Evolutionary conservation across 768 basidiomycete genomes (phyloP), one percentile per base, ranked within the genome.

Genomic region (Rhodotorula graminis): DNA sequence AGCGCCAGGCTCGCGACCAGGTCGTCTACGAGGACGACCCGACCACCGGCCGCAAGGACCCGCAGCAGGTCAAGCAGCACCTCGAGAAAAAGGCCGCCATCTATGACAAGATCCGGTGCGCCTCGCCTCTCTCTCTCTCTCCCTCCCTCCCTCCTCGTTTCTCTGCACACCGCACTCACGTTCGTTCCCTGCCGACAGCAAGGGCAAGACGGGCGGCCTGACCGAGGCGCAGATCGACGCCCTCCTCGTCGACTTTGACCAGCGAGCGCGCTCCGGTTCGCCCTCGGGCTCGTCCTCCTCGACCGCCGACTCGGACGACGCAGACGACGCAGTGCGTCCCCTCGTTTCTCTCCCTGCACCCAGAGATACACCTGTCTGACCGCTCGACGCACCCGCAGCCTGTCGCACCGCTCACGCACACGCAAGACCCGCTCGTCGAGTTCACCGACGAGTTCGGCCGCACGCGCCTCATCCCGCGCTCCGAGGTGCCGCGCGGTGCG

Each of bases 221-320:
- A 72, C 59, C 25, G 71, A 73, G 29, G 77, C 65, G 21, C 77
- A 79, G 55, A 76, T 72, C n/a, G 72, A 65, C 27, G 65, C 65
- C 9, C 72, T 79, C 21, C 67, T 77, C 21, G 77, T 79, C 62
- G 78, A 79, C 68, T 79, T 77, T 53, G 78, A 79, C 55, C 47
- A 53, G 18, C 52, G 64, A 71, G 25, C 55, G 67, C 29, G 50
- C 33, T 19, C 64, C 2, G 23, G 23, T 4, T 52, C 50, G 7
- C 50, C 23, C 27, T 63, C 12, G 2, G 25, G 27, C 33, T 21
- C 31, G 21, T 11, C 56, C 9, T 46, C 52, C 6, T 25, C 56
- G 31, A 50, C 56, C 8, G 57, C 58, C 29, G 68, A 55, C 31
- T 29, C 44, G 7, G 21, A n/a, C 33, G 42, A 37, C 9, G 37